Base-by-base conservation (phyloP, 1,139 yeast genomes). In the Suhomyces anneliseae region DNA sequence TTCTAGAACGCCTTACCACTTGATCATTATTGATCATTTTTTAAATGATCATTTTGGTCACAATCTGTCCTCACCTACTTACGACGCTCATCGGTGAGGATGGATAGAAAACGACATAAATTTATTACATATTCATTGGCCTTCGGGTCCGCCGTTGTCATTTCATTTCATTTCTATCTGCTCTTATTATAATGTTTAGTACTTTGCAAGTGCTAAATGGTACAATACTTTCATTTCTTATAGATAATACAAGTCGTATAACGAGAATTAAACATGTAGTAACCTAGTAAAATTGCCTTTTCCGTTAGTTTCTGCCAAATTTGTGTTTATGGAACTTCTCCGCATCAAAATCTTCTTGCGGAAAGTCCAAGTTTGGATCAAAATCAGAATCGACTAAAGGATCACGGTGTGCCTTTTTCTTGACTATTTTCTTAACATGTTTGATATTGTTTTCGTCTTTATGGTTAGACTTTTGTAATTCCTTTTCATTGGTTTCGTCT, bases 301-400 rank as follows among this genome's bases (percentile, higher is more conserved):
- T 29, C 29, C 31, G 26, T 32, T 29, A 9, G 32, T 9, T 29
- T 11, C 4, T 26, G n/a, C 34, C 35, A 35, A 43, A 48, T 8
- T 26, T 38, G 33, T 50, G 53, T 15, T 34, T 37, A n/a, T 33
- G 46, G 26, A 56, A 41, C 8, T 27, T 34, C 6, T 43, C 43
- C 24, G 38, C 26, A 19, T 50, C 49, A 27, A 47, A 43, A 4
- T 49, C 53, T 9, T 47, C 50, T n/a, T 53, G 58, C 1, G 58
- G 49, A 11, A 55, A 44, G 42, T 68, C 72, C n/a, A 68, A 52
- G 41, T 61, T 55, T 1, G 69, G 49, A 44, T 68, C 66, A 40
- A 58, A 66, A 14, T 61, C 67, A 4, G 69, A 62, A 44, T 66
- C 71, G 8, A 66, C 54, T 6, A 59, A 48, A 2, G 61, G 60